Evolutionary conservation across 202 grass and related monocot genomes (phyloP).

Genomic region (Panicum hallii): DNA sequence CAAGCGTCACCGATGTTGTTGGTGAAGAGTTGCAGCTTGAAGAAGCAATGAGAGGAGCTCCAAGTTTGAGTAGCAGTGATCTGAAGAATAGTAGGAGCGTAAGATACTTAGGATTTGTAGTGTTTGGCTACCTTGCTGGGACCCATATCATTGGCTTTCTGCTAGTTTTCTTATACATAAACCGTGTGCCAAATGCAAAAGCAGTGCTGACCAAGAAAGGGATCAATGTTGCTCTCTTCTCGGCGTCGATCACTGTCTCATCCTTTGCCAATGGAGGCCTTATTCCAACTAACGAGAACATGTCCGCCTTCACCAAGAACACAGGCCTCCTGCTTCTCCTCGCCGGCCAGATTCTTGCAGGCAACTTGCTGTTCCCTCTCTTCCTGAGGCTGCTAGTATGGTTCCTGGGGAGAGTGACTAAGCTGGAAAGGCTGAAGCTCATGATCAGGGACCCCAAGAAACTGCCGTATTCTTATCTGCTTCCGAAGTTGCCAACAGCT

Average conservation of each 20-base stretch:
- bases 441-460: conserved; percentile 51
- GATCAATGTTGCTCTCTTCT: conserved; percentile 60
- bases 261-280: conserved; percentile 70
- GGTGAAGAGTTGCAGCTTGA: conserved; percentile 34
- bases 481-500: not conserved
- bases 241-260: conserved; percentile 36
- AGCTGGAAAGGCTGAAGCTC: conserved; percentile 31
- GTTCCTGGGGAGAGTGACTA: conserved; percentile 46
- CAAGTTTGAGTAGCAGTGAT: conserved; percentile 31
- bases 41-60: not conserved
- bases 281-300: conserved; percentile 68
- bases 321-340: conserved; percentile 57
- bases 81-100: not conserved
- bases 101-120: conserved; percentile 45
- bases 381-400: conserved; percentile 60
- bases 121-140: conserved; percentile 43
- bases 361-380: conserved; percentile 67
- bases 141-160: conserved; percentile 54
- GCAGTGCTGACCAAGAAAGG: conserved; percentile 56
- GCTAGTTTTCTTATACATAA: conserved; percentile 52
- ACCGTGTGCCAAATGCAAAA: conserved; percentile 48
- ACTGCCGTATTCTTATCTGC: conserved; percentile 29
- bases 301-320: conserved; percentile 59
- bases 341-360: conserved; percentile 48
- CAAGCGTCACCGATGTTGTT: not conserved